Percentiles rank a stretch among this genome's conserved stretches.
Conservation (phyloP, 352 stramenopile genomes). For the Pythium aphanidermatum region DNA sequence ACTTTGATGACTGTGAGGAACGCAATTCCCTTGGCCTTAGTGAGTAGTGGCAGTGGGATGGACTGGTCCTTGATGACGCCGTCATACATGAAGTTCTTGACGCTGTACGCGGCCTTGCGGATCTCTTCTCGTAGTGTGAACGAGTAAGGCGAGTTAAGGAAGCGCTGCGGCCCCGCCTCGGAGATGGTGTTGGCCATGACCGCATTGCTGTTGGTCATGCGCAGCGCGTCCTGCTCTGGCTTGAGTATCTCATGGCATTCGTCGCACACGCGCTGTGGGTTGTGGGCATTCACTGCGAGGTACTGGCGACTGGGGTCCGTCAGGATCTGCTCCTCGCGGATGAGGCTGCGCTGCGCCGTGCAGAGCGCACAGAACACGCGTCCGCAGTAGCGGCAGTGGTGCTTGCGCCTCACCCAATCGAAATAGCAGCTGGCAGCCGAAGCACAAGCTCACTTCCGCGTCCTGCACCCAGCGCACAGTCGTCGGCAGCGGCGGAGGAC, state of each 20-base stretch:
- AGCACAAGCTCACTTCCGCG: constrained; percentile 72
- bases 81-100: constrained; percentile 90
- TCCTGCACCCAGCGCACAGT: constrained; percentile 84
- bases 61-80: constrained; percentile 87
- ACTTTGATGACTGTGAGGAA: constrained; percentile 93
- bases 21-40: constrained; percentile 87
- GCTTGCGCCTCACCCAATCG: constrained; percentile 85
- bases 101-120: constrained; percentile 89
- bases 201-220: constrained; percentile 71
- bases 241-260: constrained; percentile 55
- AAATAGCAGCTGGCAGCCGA: constrained; percentile 76
- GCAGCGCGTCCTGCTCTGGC: constrained; percentile 57
- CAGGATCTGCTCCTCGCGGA: constrained; percentile 71
- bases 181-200: constrained; percentile 70
- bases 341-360: constrained; percentile 61
- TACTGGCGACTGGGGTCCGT: constrained; percentile 65
- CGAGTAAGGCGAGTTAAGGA: constrained; percentile 83
- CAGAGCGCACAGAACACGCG: constrained; percentile 77
- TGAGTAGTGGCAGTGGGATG: constrained; percentile 85
- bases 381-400: constrained; percentile 78
- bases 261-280: constrained; percentile 80
- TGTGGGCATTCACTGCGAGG: constrained; percentile 71
- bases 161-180: constrained; percentile 54
- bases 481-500: constrained; percentile 22
- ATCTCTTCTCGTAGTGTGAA: constrained; percentile 91